Conservation (phyloP, 2,329 filamentous ascomycete species). For the Fusarium sambucinum region DNA sequence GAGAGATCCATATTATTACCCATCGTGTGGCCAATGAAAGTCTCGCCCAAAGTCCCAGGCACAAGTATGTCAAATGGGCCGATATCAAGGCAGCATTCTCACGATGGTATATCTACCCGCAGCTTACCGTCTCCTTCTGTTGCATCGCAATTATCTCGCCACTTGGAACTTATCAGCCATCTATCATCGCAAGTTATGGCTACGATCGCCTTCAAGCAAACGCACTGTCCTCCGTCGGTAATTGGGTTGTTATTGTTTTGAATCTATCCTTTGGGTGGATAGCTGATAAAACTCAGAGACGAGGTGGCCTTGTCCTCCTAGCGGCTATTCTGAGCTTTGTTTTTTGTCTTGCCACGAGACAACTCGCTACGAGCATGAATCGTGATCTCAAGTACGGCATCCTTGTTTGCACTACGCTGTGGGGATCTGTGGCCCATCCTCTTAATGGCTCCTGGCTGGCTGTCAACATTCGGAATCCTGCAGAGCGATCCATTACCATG, state of each 20-base stretch:
- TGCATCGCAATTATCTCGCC: slow-evolving; percentile 25
- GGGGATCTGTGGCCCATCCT: slow-evolving; percentile 23
- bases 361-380: background rate
- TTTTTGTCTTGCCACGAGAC: slow-evolving; percentile 18
- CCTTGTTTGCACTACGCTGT: background rate
- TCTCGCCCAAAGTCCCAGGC: background rate
- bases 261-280: slow-evolving; percentile 43
- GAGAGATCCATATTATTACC: slow-evolving; percentile 52
- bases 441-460: slow-evolving; percentile 51
- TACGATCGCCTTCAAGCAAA: slow-evolving; percentile 50
- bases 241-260: slow-evolving; percentile 51
- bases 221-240: slow-evolving; percentile 52
- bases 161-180: slow-evolving; percentile 40
- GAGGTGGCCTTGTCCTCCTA: slow-evolving; percentile 33
- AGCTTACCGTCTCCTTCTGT: slow-evolving; percentile 19
- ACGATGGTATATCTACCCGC: slow-evolving; percentile 20
- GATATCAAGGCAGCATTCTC: slow-evolving; percentile 22
- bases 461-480: slow-evolving; percentile 47
- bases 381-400: slow-evolving; percentile 12
- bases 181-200: slow-evolving; percentile 51
- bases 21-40: slow-evolving; percentile 5
- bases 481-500: slow-evolving; percentile 51
- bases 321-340: slow-evolving; percentile 38
- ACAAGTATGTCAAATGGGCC: slow-evolving; percentile 1
- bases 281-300: slow-evolving; percentile 37